A percentile compares a stretch with the other conserved stretches of the same genome.
Conservation (phyloP, 371 early-diverging fungal species). For the Lichtheimia corymbifera region DNA sequence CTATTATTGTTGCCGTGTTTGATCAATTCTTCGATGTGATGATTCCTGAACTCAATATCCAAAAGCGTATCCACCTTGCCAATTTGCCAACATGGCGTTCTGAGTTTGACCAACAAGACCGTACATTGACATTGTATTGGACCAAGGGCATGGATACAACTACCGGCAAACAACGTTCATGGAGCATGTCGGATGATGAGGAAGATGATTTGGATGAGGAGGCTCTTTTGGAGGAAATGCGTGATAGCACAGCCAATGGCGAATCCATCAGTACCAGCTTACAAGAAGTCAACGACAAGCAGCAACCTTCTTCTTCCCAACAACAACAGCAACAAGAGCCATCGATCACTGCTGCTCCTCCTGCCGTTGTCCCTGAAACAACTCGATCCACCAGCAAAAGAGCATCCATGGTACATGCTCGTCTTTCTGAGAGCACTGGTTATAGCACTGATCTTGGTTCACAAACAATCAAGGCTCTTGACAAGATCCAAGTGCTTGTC, state of each 20-base stretch:
- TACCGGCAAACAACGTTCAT: slow-evolving; percentile 29
- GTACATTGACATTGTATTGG: slow-evolving; percentile 54
- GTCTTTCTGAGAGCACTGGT: slow-evolving; percentile 40
- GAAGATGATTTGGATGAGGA: slow-evolving; percentile 39
- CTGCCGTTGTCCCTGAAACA: slow-evolving; percentile 19
- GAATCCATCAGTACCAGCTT: background rate
- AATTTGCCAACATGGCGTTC: slow-evolving; percentile 36
- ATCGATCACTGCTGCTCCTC: background rate
- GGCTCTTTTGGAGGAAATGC: slow-evolving; percentile 30
- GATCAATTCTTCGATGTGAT: slow-evolving; percentile 60
- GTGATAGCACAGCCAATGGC: slow-evolving; percentile 3
- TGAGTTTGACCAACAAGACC: slow-evolving; percentile 39
- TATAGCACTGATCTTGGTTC: slow-evolving; percentile 43
- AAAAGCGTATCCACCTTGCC: slow-evolving; percentile 47
- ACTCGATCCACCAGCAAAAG: slow-evolving; percentile 30
- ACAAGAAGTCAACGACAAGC: background rate
- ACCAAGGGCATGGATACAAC: slow-evolving; percentile 43
- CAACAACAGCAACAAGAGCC: background rate
- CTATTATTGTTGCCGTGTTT: slow-evolving; percentile 38
- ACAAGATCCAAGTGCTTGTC: slow-evolving; percentile 60
- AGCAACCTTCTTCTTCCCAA: background rate
- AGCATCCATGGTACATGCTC: slow-evolving; percentile 39
- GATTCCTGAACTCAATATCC: slow-evolving; percentile 59
- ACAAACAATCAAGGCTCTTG: slow-evolving; percentile 66
- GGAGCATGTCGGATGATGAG: slow-evolving; percentile 36